Base-by-base conservation (phyloP, 164 flowering plant genomes). In the Protea cynaroides region DNA sequence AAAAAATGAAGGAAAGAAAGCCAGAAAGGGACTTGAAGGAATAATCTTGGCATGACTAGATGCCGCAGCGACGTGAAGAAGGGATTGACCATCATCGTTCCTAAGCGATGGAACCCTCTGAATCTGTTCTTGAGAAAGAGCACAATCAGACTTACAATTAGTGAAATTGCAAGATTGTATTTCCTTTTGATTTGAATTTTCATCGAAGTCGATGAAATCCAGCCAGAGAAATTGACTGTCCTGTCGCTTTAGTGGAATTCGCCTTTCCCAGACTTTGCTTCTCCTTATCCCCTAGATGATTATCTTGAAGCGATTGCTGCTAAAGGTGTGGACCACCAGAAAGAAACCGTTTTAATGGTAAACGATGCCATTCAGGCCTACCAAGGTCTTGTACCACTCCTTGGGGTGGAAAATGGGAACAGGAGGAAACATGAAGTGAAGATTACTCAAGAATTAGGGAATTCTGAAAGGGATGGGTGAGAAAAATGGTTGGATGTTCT, bases 321-420 rank as follows among this genome's bases (percentile, higher is more conserved):
- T 58, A 12, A 75, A 29, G 0, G 98, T 89, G 58, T 90, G 97
- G 25, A 86, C 64, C 1, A 89, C 92, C 1, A 93, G 67, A 57
- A 93, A 75, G 75, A 75, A 93, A n/a, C 96, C 95, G 64, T 86
- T 76, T 2, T 96, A 96, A 63, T 90, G 97, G 83, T 86, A 86
- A 9, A 86, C 90, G 11, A 93, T 84, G 8, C 96, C 98, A 58
- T 90, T 93, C 3, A 90, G 84, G 12, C 76, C 84, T 17, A 87
- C 76, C 54, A 89, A 55, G 72, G 72, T 79, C 29, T 73, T 76
- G 79, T 94, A 84, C 98, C 98, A 94, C 63, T 82, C 82, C 61
- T 83, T 81, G 1, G 79, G 68, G 24, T 57, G 70, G 76, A 94
- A 94, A n/a, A 86, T n/a, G n/a, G n/a, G n/a, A n/a, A n/a, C n/a